These are phyloP conservation scores for Teratosphaeria epicoccoides DNA, from an alignment of 2,329 filamentous ascomycete species.

Conservation along the genomic window DNA sequence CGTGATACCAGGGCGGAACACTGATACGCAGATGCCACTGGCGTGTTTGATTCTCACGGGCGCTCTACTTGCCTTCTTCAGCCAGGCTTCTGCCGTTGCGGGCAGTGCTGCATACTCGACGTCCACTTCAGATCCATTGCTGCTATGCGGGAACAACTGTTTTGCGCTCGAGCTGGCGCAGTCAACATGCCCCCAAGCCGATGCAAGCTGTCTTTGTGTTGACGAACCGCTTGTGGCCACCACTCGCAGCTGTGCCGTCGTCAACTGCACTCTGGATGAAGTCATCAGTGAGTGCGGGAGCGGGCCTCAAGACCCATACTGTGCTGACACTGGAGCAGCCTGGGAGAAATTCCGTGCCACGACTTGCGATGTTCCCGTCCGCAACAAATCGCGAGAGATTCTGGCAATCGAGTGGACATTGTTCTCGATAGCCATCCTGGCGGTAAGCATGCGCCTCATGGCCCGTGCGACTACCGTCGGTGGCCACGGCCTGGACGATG, in stretches of 20 bases:
- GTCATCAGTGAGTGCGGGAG: neutral
- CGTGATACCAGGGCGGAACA: neutral
- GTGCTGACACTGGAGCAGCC: neutral
- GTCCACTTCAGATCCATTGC: neutral
- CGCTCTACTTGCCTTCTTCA: neutral
- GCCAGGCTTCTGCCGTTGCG: neutral
- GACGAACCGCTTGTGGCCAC: neutral
- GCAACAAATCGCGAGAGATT: neutral
- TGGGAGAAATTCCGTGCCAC: neutral
- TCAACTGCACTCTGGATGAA: neutral
- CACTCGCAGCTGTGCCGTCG: neutral
- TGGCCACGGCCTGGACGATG: neutral
- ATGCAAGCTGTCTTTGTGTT: neutral
- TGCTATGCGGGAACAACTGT: neutral
- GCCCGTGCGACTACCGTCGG: neutral
- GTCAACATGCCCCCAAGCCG: neutral
- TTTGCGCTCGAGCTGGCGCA: neutral
- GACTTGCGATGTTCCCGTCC: neutral
- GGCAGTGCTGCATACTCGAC: neutral
- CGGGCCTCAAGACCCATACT: neutral
- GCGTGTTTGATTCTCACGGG: neutral
- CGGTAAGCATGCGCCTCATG: neutral
- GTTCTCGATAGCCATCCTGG: neutral
- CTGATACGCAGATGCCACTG: neutral
- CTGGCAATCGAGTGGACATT: neutral